Base-by-base conservation (phyloP, 1,284 basidiomycete species). In the Apiotrichum siamense region DNA sequence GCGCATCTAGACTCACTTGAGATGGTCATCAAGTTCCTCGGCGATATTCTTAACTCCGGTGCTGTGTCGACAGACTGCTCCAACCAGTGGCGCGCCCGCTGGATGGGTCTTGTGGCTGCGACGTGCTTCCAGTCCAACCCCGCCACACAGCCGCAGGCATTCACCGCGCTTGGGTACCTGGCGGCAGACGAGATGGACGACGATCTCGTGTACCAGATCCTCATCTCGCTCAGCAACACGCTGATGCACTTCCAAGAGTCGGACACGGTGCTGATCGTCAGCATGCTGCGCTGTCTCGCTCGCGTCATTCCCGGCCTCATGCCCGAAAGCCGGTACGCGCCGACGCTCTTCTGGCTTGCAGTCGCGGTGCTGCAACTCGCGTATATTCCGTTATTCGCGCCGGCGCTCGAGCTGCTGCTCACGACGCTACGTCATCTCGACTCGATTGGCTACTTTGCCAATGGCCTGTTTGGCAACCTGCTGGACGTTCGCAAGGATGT, bases 71-170 rank as follows among this genome's bases (percentile, higher is more conserved):
- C 54, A 90, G 92, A 89, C 47, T 77, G 91, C 11, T 77, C 88
- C 36, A 97, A 97, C 66, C 83, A 87, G 15, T 97, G 93, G 92
- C 81, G 87, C 52, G 88, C 91, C 24, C 80, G 92, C 35, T 91
- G 92, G 88, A 90, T 92, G 83, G 85, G 89, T 49, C 74, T 97
- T 48, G 83, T 92, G n/a, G 87, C 88, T 0, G 84, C 89, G 2
- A 90, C 86, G 0, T 90, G 91, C 20, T 96, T 97, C 78, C 92
- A 96, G 69, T 82, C 88, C 52, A 91, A 89, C 13, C 87, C 90
- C 0, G 85, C 87, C 18, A 83, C 93, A 24, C 92, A 96, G 70
- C 85, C 87, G 39, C 84, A 90, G 18, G 88, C 90, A 0, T 94
- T 96, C 69, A 82, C 88, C 26, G 83, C 87, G 3, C 80, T 97